Evolutionary conservation across 2,329 filamentous ascomycete species (phyloP), one percentile per base, ranked within the genome.

Genomic region (Curvularia eragrostidis): DNA sequence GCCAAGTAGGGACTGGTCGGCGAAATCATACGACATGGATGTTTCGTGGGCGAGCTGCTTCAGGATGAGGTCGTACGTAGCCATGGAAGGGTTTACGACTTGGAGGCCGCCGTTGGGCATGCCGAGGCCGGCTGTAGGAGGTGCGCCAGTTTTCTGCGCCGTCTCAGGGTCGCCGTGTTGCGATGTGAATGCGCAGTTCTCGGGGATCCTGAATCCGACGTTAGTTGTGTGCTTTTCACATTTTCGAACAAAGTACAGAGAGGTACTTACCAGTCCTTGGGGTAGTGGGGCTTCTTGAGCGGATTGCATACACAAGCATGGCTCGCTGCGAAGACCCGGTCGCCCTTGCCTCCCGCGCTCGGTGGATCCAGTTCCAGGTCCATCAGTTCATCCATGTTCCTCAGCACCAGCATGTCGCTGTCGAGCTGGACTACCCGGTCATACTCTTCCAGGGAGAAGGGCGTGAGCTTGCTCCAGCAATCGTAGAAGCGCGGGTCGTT

Each of bases 361-460:
- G 85, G 80, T 19, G 79, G 71, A 75, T 94, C 91, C 44, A 96
- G 84, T 60, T 85, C 80, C 48, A 96, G 68, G n/a, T 91, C 87
- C 91, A 96, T 96, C 65, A 96, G 81, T 79, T 96, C 92, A 75
- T 96, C 93, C 91, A 97, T 96, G 77, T 96, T 96, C 69, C 83
- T 83, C 64, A 89, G 78, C 7, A 91, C 87, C 49, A 96, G 79
- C 92, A 96, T 96, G 79, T 97, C 93, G 70, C 89, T 90, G 78
- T 97, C 93, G 53, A 97, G 83, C 78, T 92, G 90, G 34, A 96
- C 90, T 32, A 96, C 86, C 39, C 92, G 85, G 24, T 88, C 83
- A 78, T 93, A 96, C 74, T 93, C 87, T 18, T 83, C 83, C 30
- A 96, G 82, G 21, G 85, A 87, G 75, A 96, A 97, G 5, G 90